Evolutionary conservation across 441 rosid species (phyloP).

Genomic region (Mallotus repandus): DNA sequence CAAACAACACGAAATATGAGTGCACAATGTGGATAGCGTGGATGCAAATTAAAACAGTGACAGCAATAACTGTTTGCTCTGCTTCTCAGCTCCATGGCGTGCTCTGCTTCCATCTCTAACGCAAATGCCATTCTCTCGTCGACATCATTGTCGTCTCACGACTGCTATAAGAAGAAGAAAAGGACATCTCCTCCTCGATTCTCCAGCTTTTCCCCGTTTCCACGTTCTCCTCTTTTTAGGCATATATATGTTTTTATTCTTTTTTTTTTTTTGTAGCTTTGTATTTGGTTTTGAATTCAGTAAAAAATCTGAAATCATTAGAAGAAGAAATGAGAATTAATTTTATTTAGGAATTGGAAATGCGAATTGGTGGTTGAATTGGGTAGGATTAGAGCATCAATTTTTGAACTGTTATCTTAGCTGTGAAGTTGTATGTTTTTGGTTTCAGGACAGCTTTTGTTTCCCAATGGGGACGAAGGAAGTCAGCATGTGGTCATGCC

Average conservation of each 20-base stretch:
- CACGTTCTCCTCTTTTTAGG: slow-evolving; percentile 30
- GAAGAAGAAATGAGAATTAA: not conserved
- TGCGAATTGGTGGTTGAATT: no score
- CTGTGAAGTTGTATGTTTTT: not conserved
- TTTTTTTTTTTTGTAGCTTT: not conserved
- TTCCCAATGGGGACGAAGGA: slow-evolving; percentile 27
- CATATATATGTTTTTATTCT: not conserved
- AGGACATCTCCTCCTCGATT: slow-evolving; percentile 23
- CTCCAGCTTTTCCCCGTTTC: slow-evolving; percentile 21
- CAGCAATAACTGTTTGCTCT: no score
- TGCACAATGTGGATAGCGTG: no score
- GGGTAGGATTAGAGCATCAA: no score
- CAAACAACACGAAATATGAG: no score
- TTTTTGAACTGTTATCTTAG: not conserved
- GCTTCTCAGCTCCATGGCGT: slow-evolving; percentile 23
- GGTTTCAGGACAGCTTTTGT: slow-evolving; percentile 35
- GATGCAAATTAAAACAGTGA: no score
- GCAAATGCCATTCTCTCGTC: slow-evolving; percentile 23
- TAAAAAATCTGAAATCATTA: not conserved
- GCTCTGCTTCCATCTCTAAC: slow-evolving; percentile 31
- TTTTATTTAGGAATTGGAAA: no score
- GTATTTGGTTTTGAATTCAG: no score
- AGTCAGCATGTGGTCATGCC: slow-evolving; percentile 23
- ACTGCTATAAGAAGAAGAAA: not conserved
- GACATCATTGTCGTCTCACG: slow-evolving; percentile 18